A percentile compares a stretch with the other conserved stretches of the same genome.
phyloP scores from a whole-genome alignment of 2,329 filamentous ascomycete species.

The Colletotrichum lini region DNA sequence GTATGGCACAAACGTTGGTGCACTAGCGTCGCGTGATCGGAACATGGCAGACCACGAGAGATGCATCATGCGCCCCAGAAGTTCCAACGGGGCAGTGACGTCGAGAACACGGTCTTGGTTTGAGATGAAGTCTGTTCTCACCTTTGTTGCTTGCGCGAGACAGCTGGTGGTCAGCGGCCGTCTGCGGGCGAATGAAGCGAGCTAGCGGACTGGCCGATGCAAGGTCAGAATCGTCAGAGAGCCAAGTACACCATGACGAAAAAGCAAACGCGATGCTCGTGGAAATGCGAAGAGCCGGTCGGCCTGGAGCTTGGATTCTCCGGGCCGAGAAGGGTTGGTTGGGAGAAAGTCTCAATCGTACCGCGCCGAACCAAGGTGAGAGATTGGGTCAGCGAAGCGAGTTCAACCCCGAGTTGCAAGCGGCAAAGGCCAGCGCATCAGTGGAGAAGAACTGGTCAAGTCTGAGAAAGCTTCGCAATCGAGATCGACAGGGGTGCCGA shows the following conservation, averaged over 20 bases:
- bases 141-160: slow-evolving; percentile 2
- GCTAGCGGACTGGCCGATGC: slow-evolving; percentile 20
- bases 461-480: slow-evolving; percentile 15
- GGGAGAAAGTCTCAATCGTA: slow-evolving; percentile 1
- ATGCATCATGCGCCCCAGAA: slow-evolving; percentile 10
- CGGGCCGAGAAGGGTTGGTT: background rate
- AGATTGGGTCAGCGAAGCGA: slow-evolving; percentile 11
- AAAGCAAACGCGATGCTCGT: slow-evolving; percentile 1
- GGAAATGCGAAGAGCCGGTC: background rate
- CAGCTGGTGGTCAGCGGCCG: background rate
- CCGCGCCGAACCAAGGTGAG: background rate
- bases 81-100: slow-evolving; percentile 14
- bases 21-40: slow-evolving; percentile 30
- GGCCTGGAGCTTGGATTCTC: background rate
- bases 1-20: slow-evolving; percentile 10
- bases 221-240: background rate
- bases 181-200: slow-evolving; percentile 24
- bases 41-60: slow-evolving; percentile 5
- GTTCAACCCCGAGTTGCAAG: slow-evolving; percentile 2
- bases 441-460: slow-evolving; percentile 23
- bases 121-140: slow-evolving; percentile 30
- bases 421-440: slow-evolving; percentile 26
- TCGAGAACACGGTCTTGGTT: slow-evolving; percentile 18
- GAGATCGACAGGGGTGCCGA: slow-evolving; percentile 24
- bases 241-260: slow-evolving; percentile 6